Base-by-base conservation (phyloP, 495 filamentous ascomycete species). In the Daldinia vernicosa region DNA sequence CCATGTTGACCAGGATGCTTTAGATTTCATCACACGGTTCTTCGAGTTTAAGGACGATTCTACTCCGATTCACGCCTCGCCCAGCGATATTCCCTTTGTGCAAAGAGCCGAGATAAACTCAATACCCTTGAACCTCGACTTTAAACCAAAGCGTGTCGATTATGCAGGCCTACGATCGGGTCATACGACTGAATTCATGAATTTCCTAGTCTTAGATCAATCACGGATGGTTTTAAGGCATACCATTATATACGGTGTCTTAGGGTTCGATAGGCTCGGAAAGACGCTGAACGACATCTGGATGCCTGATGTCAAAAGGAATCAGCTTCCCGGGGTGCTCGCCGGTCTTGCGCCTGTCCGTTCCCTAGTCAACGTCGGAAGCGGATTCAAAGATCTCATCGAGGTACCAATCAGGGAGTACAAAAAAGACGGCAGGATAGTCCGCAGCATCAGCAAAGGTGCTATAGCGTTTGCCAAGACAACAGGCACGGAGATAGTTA, bases 111-210 rank as follows among this genome's bases (percentile, higher is more conserved):
- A 98, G 77, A 86, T 99, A 59, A 91, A 93, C 69, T 86, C 92
- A 14, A 84, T 98, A 9, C 91, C 87, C 12, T 82, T 99, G 56
- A 92, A 89, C 67, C 86, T 98, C 5, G 95, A 99, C 78, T 99
- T 98, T 82, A 99, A 99, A 79, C 96, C 96, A 6, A 98, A 98
- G 79, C 88, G 93, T 12, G 92, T 99, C 26, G 93, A 99, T 79
- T 99, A 98, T 75, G 91, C 89, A 0, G 93, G 94, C 9, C 86
- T 99, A 6, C 90, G 94, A n/a, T 97, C 96, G 5, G 96, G 96
- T n/a, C 94, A 93, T 65, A 99, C 96, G 1, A 97, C 92, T 0
- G 96, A 99, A 78, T 95, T 99, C 76, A 98, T 98, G 96, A 98
- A 99, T 80, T 97, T 99, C 78, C 86, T 98, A 70, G 92, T 95